Percentiles rank a stretch among this genome's conserved stretches.
Evolutionary conservation across 164 flowering plant species (phyloP).

Genomic region (Tetracentron sinense): DNA sequence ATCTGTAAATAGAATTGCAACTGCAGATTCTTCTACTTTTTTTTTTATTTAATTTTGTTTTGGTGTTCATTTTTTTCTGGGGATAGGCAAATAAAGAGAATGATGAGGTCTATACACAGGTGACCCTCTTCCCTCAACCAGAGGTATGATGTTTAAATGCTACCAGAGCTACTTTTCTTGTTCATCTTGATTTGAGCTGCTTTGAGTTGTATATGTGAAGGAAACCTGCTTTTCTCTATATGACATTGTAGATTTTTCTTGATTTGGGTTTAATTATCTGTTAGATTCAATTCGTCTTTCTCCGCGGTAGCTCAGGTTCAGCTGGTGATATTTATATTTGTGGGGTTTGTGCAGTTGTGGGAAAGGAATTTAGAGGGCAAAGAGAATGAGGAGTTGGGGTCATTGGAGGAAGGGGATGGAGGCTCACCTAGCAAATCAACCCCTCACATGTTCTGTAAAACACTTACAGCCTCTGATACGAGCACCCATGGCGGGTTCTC

Average conservation of each 20-base stretch:
- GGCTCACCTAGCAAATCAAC: conserved; percentile 54
- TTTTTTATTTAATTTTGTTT: neutral
- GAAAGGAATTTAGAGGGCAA: conserved; percentile 40
- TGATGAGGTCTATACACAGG: conserved; percentile 91
- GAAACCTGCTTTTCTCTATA: neutral
- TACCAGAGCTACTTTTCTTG: neutral
- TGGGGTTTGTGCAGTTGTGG: conserved; percentile 33
- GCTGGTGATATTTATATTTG: conserved; percentile 5
- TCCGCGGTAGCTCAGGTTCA: conserved; percentile 1
- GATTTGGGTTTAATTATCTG: neutral
- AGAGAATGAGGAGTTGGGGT: conserved; percentile 41
- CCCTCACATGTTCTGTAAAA: conserved; percentile 98
- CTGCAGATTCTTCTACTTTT: neutral
- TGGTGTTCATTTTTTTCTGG: conserved; percentile 5
- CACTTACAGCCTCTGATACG: conserved; percentile 95
- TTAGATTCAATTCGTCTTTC: neutral
- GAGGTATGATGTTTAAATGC: conserved; percentile 46
- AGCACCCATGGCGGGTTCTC: conserved; percentile 99
- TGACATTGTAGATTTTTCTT: neutral
- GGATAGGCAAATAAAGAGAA: conserved; percentile 81
- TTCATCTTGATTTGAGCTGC: conserved; percentile 3
- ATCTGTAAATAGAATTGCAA: no score
- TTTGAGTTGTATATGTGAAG: conserved; percentile 3
- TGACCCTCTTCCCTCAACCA: conserved; percentile 70
- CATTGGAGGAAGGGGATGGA: conserved; percentile 47